phyloP scores from a whole-genome alignment of 2,329 filamentous ascomycete species.

The Pseudogymnoascus sp. region DNA sequence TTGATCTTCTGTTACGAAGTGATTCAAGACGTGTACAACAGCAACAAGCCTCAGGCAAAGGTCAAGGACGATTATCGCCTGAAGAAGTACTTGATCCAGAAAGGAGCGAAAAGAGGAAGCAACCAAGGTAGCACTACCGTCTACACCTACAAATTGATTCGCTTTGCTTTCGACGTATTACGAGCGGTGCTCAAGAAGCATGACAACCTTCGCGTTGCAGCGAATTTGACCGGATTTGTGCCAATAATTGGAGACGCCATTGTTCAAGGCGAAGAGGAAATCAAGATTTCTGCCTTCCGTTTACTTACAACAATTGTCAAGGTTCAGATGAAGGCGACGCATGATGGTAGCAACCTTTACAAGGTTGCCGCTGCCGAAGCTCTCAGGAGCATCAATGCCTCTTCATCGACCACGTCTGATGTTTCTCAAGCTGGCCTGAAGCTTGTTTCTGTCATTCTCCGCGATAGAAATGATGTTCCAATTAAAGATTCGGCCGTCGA shows the following conservation, averaged over 20 bases:
- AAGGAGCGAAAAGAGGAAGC: conserved; percentile 65
- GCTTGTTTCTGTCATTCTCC: conserved; percentile 73
- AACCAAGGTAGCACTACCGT: conserved; percentile 66
- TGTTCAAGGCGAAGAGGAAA: conserved; percentile 78
- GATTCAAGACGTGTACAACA: conserved; percentile 75
- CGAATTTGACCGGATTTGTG: conserved; percentile 77
- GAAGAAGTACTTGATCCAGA: conserved; percentile 72
- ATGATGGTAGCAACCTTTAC: conserved; percentile 54
- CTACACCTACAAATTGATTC: conserved; percentile 77
- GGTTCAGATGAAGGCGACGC: conserved; percentile 64
- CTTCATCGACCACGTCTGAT: conserved; percentile 72
- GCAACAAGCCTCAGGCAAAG: conserved; percentile 43
- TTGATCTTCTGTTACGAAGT: conserved; percentile 95
- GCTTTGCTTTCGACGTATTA: conserved; percentile 81
- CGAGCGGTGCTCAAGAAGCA: conserved; percentile 81
- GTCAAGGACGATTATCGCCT: conserved; percentile 53
- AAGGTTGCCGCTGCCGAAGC: conserved; percentile 80
- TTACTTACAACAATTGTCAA: conserved; percentile 79
- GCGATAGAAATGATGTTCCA: conserved; percentile 66
- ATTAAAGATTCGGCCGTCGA: conserved; percentile 78
- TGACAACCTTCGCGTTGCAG: conserved; percentile 67
- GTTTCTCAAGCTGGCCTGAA: conserved; percentile 83
- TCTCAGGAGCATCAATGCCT: conserved; percentile 68
- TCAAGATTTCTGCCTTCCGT: conserved; percentile 80
- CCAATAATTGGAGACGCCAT: conserved; percentile 84